A percentile compares a stretch with the other conserved stretches of the same genome.
These are phyloP conservation scores for Phytopythium ostracodes DNA, from an alignment of 352 stramenopile species.

Conservation along the genomic window DNA sequence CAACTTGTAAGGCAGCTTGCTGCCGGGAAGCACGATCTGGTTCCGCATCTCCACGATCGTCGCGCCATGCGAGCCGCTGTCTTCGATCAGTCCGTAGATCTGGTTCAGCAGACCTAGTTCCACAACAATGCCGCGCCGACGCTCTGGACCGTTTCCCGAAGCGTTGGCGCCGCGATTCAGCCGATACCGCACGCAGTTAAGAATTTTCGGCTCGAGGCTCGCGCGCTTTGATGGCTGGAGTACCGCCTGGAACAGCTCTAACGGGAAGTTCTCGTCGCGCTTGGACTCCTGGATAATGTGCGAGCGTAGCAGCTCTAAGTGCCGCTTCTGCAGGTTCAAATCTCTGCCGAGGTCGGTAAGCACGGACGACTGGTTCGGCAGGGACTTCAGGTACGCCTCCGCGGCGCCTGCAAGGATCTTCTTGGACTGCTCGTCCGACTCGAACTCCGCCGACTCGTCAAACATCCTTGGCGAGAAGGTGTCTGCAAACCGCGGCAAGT, in stretches of 20 bases:
- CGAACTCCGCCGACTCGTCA: constrained; percentile 65
- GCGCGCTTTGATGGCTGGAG: constrained; percentile 50
- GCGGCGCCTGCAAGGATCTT: constrained; percentile 51
- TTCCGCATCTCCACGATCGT: constrained; percentile 79
- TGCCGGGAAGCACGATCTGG: constrained; percentile 62
- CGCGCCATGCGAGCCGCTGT: constrained; percentile 48
- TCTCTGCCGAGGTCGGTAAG: constrained; percentile 68
- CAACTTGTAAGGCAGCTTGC: constrained; percentile 77
- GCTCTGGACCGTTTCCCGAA: constrained; percentile 5
- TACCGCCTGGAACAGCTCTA: constrained; percentile 77
- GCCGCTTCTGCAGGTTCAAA: constrained; percentile 59
- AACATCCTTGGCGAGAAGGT: constrained; percentile 65
- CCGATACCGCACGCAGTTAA: constrained; percentile 80
- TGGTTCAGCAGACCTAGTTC: constrained; percentile 64
- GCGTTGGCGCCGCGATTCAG: constrained; percentile 10
- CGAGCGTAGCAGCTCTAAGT: constrained; percentile 57
- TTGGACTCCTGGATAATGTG: constrained; percentile 73
- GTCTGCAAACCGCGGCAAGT: constrained; percentile 63
- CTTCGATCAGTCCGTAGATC: constrained; percentile 72
- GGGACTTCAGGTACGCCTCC: constrained; percentile 53
- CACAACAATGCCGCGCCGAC: constrained; percentile 42
- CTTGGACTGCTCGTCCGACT: constrained; percentile 79
- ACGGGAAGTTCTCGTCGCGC: constrained; percentile 42
- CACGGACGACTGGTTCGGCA: constrained; percentile 60
- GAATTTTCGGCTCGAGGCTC: constrained; percentile 62